Base-by-base conservation (phyloP, 116 monocot genomes). In the Papilionanthe hybrid region DNA sequence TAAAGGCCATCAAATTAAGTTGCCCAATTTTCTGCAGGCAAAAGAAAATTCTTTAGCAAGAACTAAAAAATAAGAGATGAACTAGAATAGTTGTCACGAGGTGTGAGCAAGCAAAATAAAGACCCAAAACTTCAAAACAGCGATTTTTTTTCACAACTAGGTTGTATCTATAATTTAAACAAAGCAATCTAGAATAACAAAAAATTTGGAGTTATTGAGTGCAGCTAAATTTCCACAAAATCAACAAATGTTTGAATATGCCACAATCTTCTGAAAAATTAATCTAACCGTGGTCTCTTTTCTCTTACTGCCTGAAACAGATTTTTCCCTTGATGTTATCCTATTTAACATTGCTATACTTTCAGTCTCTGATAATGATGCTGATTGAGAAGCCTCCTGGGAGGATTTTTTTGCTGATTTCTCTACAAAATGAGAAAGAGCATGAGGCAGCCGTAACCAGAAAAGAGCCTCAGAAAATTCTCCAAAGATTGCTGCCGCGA, bases 401-500 rank as follows among this genome's bases (percentile, higher is more conserved):
- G 65, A 43, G 79, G 78, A 88, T 81, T 72, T 89, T 13, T 79
- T 88, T 75, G 84, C 66, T 72, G 88, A 86, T 85, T 90, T 93
- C 73, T 91, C 80, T 47, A 91, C 77, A 20, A 83, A 86, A 84
- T 99, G 89, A 55, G 57, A 67, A 85, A 99, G 92, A 76, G 99
- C 99, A 83, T 79, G 87, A 72, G 99, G 99, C 43, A 99, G 90
- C 77, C 95, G 95, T 79, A 95, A 81, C 99, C 99, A 99, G 84
- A 99, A 99, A 9, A 90, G 79, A 25, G 93, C 91, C 85, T 99
- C 99, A 75, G 87, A 83, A 85, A 90, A 86, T 80, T 99, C 99
- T 20, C 99, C 99, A 87, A 92, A 99, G 12, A 92, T 86, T 32
- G 95, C 91, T 80, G 99, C 99, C 84, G 95, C 88, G 93, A 99